Base-by-base conservation (phyloP, 2,329 filamentous ascomycete genomes). In the Acrodontium crateriforme region DNA sequence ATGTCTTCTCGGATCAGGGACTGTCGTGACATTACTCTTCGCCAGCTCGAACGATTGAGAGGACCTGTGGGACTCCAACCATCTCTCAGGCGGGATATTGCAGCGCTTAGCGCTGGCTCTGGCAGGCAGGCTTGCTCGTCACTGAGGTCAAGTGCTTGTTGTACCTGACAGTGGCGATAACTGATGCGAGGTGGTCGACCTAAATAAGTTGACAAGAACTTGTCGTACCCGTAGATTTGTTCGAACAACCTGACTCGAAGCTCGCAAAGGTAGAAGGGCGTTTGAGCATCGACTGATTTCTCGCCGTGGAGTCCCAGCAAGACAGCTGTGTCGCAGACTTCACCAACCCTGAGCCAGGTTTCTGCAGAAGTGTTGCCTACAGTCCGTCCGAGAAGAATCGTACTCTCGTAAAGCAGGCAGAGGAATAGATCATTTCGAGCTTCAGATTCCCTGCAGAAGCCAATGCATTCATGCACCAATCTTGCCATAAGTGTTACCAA, bases 271-370 rank as follows among this genome's bases (percentile, higher is more conserved):
- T 41, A 38, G 18, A 45, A 39, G 3, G 42, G 39, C 5, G 40
- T 36, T 3, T 39, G 25, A 12, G 29, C 25, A 19, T 44, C 36
- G 8, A 38, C 24, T 2, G 28, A 30, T 8, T 32, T 33, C 18
- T 41, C 41, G 8, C 40, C 28, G 29, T 46, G 42, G 2, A 44
- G 27, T 5, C 43, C 43, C 12, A 40, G 33, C 17, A 42, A 27
- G 6, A 43, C 29, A 3, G 37, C 34, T n/a, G 26, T 35, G 24
- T 44, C 40, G 19, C 39, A 41, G 2, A 36, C 35, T 19, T 41
- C 41, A 24, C 40, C 36, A 12, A 44, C 35, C 8, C 34, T 29
- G 2, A 29, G 36, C 43, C 43, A 46, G 9, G 39, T 38, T 24
- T 41, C 35, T 14, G 27, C 34, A 8, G 35, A 34, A 3, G 33